phyloP scores from a whole-genome alignment of 306 rosid genomes.

The Fragaria ananassa region DNA sequence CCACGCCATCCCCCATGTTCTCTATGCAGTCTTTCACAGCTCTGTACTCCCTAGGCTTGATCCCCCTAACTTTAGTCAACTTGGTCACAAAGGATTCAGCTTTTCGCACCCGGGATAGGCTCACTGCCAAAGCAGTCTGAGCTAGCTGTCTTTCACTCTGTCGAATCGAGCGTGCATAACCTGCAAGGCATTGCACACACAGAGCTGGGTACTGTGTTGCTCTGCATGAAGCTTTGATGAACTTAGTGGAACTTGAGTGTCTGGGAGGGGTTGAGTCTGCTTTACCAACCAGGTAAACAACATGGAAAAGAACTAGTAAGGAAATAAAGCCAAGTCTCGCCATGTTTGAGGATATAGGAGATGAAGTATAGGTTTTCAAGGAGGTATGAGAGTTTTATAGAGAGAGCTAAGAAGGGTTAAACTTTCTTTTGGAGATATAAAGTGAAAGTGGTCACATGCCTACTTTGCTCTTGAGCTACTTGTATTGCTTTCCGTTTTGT shows the following conservation, averaged over 20 bases:
- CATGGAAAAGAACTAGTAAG: conserved; percentile 29
- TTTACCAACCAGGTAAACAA: conserved; percentile 12
- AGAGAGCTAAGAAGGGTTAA: background rate
- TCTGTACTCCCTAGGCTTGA: conserved; percentile 43
- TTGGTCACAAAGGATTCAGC: conserved; percentile 46
- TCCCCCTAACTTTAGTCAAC: conserved; percentile 34
- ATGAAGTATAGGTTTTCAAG: background rate
- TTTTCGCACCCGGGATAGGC: conserved; percentile 46
- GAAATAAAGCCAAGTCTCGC: conserved; percentile 31
- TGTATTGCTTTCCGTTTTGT: background rate
- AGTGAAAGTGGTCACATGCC: conserved; percentile 13
- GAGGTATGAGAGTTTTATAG: conserved; percentile 14
- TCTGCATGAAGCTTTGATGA: conserved; percentile 60
- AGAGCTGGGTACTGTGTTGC: conserved; percentile 55
- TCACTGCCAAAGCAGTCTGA: conserved; percentile 58
- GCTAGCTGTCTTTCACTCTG: conserved; percentile 57
- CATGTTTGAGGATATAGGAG: conserved; percentile 26
- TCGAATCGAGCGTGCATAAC: conserved; percentile 40
- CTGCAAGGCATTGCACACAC: conserved; percentile 48
- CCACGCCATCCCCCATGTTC: conserved; percentile 59
- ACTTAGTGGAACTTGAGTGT: conserved; percentile 32
- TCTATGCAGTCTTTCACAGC: conserved; percentile 77
- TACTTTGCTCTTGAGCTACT: background rate
- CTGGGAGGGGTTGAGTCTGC: conserved; percentile 22
- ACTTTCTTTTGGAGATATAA: background rate